Percentiles rank a stretch among this genome's conserved stretches.
Evolutionary conservation across 352 stramenopile genomes (phyloP).

Genomic region (Globisporangium perplexum): DNA sequence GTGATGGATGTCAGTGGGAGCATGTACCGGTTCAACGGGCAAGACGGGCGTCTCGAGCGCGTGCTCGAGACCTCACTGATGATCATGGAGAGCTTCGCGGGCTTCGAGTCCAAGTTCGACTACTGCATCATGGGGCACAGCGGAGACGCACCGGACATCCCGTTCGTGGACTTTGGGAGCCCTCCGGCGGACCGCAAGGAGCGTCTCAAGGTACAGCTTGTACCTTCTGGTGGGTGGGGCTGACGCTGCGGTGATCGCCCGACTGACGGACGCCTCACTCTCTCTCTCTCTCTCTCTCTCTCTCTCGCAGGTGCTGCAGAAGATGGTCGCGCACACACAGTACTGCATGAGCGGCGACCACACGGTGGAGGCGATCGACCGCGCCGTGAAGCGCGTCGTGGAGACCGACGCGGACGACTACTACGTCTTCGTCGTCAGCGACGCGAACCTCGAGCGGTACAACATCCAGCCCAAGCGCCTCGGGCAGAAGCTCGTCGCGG

Average conservation of each 20-base stretch:
- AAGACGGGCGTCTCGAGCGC: conserved; percentile 89
- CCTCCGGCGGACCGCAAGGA: conserved; percentile 85
- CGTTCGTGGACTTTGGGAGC: conserved; percentile 86
- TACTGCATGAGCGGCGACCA: conserved; percentile 93
- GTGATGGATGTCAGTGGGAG: conserved; percentile 91
- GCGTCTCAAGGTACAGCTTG: conserved; percentile 50
- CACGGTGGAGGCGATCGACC: conserved; percentile 90
- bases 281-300: neutral
- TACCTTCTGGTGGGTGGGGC: too few species aligned
- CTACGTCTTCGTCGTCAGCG: conserved; percentile 92
- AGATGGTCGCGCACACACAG: conserved; percentile 93
- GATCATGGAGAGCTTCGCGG: conserved; percentile 94
- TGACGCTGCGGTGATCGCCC: too few species aligned
- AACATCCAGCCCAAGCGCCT: conserved; percentile 59
- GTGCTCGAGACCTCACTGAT: conserved; percentile 92
- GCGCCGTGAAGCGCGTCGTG: conserved; percentile 64
- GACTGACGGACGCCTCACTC: too few species aligned
- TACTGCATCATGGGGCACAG: conserved; percentile 93
- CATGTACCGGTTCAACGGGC: conserved; percentile 94
- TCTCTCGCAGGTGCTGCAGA: conserved; percentile 67
- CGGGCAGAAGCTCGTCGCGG: conserved; percentile 41
- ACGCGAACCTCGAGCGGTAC: conserved; percentile 95
- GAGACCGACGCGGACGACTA: conserved; percentile 65
- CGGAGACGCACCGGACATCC: conserved; percentile 83
- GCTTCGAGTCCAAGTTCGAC: conserved; percentile 87